A percentile compares a stretch with the other conserved stretches of the same genome.
phyloP scores from a whole-genome alignment of 1,284 basidiomycete genomes.

The Cutaneotrichosporon dermatis region DNA sequence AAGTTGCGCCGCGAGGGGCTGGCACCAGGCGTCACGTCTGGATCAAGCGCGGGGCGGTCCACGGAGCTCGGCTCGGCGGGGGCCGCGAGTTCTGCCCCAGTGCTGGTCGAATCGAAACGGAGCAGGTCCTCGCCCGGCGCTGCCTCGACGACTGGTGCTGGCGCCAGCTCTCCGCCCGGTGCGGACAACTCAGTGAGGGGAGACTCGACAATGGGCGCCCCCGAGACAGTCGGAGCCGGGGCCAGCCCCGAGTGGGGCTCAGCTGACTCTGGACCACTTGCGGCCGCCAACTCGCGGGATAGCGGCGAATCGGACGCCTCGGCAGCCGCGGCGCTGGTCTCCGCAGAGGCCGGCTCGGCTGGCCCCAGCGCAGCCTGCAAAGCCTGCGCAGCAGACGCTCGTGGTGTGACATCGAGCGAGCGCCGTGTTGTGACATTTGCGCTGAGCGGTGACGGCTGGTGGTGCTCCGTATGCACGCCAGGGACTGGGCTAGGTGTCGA shows the following conservation, averaged over 20 bases:
- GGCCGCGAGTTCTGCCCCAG: too few species aligned
- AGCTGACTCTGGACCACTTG: not conserved
- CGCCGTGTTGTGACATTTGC: constrained; percentile 3
- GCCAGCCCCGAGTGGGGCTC: not conserved
- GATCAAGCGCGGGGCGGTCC: not conserved
- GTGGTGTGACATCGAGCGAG: constrained; percentile 9
- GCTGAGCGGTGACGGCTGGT: constrained; percentile 9
- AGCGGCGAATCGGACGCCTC: not conserved
- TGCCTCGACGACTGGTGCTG: not conserved
- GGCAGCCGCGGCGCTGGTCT: too few species aligned
- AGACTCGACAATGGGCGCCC: not conserved
- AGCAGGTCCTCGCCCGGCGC: constrained; percentile 3
- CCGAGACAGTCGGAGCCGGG: not conserved
- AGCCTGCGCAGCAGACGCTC: not conserved
- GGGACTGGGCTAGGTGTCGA: constrained; percentile 10
- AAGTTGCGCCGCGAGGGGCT: not conserved
- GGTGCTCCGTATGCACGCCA: not conserved
- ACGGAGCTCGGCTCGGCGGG: too few species aligned
- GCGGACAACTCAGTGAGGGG: not conserved
- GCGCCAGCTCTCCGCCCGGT: not conserved
- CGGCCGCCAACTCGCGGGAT: constrained; percentile 1
- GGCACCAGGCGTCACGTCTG: not conserved
- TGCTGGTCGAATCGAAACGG: not conserved
- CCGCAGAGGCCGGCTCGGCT: not conserved
- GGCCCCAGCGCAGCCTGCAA: constrained; percentile 1